A percentile compares a stretch with the other conserved stretches of the same genome.
These are phyloP conservation scores for Candida easanensis DNA, from an alignment of 805 yeast species.

Conservation along the genomic window DNA sequence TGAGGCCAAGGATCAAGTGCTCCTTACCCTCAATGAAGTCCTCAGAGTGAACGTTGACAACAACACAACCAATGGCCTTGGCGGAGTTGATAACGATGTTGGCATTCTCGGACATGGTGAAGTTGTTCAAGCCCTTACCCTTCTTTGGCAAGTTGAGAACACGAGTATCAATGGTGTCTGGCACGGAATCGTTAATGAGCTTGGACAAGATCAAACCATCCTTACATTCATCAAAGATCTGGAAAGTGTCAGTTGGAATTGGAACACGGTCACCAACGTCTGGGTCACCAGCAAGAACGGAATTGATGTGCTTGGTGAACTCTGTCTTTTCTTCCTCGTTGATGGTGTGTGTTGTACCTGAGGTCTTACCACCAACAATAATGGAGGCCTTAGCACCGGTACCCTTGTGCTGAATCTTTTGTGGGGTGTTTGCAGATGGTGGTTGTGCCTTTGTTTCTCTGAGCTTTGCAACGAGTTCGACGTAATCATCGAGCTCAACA, in stretches of 20 bases:
- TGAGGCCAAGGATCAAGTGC: slow-evolving; percentile 84
- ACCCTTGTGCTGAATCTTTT: slow-evolving; percentile 45
- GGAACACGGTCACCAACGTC: slow-evolving; percentile 86
- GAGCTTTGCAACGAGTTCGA: slow-evolving; percentile 76
- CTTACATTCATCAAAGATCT: slow-evolving; percentile 92
- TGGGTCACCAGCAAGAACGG: slow-evolving; percentile 84
- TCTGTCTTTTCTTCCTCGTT: slow-evolving; percentile 96
- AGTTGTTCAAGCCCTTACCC: slow-evolving; percentile 81
- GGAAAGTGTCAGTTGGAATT: slow-evolving; percentile 90
- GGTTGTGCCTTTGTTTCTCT: slow-evolving; percentile 47
- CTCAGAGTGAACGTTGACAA: slow-evolving; percentile 95
- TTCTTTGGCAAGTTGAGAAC: slow-evolving; percentile 86
- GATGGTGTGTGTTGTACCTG: slow-evolving; percentile 94
- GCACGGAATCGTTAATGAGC: slow-evolving; percentile 95
- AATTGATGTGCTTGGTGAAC: slow-evolving; percentile 93
- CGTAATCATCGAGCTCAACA: slow-evolving; percentile 94
- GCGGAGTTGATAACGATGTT: slow-evolving; percentile 98
- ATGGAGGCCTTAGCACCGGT: slow-evolving; percentile 67
- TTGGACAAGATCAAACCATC: slow-evolving; percentile 93
- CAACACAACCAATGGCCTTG: slow-evolving; percentile 97
- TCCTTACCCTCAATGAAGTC: slow-evolving; percentile 94
- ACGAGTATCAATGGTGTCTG: slow-evolving; percentile 97
- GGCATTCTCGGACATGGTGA: slow-evolving; percentile 95
- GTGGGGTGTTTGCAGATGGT: slow-evolving; percentile 31
- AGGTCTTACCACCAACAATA: slow-evolving; percentile 78